A percentile compares a stretch with the other conserved stretches of the same genome.
These are phyloP conservation scores for Colletotrichum tropicicola DNA, from an alignment of 2,329 filamentous ascomycete species.

Conservation along the genomic window DNA sequence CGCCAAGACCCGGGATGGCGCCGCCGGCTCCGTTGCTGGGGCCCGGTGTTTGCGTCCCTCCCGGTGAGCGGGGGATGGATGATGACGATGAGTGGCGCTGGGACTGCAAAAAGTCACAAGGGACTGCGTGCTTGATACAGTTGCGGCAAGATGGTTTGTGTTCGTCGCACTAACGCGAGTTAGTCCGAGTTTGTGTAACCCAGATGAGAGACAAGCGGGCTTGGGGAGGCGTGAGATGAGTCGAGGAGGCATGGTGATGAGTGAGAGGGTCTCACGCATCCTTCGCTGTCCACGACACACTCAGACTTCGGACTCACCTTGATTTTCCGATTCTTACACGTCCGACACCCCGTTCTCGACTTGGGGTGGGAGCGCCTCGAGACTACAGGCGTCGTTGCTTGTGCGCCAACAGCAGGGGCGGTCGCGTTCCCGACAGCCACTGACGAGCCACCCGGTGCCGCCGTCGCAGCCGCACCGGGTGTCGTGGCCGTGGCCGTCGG, in stretches of 20 bases:
- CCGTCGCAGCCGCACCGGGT: background rate
- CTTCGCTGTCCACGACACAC: background rate
- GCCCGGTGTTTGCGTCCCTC: constrained; percentile 1
- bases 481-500: constrained; percentile 23
- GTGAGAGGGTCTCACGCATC: background rate
- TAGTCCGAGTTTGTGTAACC: background rate
- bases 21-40: background rate
- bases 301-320: constrained; percentile 40
- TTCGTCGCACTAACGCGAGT: constrained; percentile 36
- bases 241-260: background rate
- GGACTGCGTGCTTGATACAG: constrained; percentile 38
- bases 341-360: constrained; percentile 61
- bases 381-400: constrained; percentile 6
- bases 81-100: constrained; percentile 22
- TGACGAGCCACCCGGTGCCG: background rate
- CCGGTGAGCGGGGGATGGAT: constrained; percentile 17
- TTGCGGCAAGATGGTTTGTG: constrained; percentile 37
- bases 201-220: background rate
- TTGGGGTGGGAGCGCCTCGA: constrained; percentile 64
- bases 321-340: constrained; percentile 64
- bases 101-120: constrained; percentile 36
- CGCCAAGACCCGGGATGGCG: background rate
- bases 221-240: too few relatives aligned
- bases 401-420: background rate
- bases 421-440: background rate